Percentiles rank a stretch among this genome's conserved stretches.
Evolutionary conservation across 371 early-diverging fungal genomes (phyloP).

Genomic region (Amoeboaphelidium occidentale): DNA sequence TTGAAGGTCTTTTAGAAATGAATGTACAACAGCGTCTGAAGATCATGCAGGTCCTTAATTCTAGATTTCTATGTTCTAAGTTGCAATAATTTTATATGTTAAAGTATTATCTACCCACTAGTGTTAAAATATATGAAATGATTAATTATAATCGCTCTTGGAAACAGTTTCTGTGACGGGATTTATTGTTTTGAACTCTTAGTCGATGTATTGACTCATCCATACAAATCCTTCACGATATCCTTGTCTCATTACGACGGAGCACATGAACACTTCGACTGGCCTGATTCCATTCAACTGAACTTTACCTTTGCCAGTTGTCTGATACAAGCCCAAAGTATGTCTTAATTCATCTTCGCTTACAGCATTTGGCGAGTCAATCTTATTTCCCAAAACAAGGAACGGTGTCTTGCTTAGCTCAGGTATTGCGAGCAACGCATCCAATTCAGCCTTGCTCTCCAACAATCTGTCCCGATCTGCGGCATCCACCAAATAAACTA

Average conservation of each 20-base stretch:
- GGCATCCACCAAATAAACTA: constrained; percentile 86
- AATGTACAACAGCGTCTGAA: neutral
- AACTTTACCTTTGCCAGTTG: constrained; percentile 91
- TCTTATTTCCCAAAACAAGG: constrained; percentile 91
- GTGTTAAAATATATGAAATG: neutral
- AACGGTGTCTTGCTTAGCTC: constrained; percentile 74
- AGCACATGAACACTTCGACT: constrained; percentile 95
- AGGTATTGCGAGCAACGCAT: constrained; percentile 74
- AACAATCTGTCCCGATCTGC: constrained; percentile 58
- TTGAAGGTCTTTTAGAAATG: too few relatives aligned
- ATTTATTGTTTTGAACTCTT: neutral
- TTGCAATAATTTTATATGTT: neutral
- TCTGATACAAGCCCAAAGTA: constrained; percentile 69
- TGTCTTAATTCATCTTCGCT: constrained; percentile 74
- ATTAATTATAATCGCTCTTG: neutral
- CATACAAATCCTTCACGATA: constrained; percentile 50
- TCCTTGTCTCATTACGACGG: constrained; percentile 87
- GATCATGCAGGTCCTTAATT: neutral
- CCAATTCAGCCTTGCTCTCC: constrained; percentile 82
- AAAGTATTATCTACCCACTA: neutral
- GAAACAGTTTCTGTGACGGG: neutral
- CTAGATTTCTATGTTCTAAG: neutral
- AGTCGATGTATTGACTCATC: neutral
- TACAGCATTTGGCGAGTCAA: constrained; percentile 79
- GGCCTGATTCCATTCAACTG: constrained; percentile 71